phyloP scores from a whole-genome alignment of 768 basidiomycete genomes.

The Amylocystis lapponica region DNA sequence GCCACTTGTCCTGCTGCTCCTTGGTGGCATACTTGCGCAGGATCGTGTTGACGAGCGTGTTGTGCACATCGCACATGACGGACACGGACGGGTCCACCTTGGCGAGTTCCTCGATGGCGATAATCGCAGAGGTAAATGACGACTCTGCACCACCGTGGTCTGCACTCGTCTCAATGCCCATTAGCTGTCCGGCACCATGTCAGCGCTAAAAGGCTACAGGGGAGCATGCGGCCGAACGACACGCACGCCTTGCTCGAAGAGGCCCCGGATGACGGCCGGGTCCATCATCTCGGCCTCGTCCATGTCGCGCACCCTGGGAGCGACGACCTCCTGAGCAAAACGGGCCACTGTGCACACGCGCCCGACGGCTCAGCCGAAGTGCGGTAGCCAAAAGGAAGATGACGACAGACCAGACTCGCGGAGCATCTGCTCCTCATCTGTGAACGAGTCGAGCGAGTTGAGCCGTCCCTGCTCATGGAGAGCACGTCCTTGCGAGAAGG shows the following conservation, averaged over 20 bases:
- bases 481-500: slow-evolving; percentile 1
- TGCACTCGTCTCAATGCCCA: slow-evolving; percentile 92
- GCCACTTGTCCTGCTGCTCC: slow-evolving; percentile 82
- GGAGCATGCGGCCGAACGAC: neutral
- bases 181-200: slow-evolving; percentile 25
- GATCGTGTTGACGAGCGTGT: slow-evolving; percentile 96
- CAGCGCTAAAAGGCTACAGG: neutral
- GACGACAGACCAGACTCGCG: slow-evolving; percentile 72
- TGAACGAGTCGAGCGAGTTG: slow-evolving; percentile 75
- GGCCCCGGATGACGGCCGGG: slow-evolving; percentile 71
- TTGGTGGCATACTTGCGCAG: slow-evolving; percentile 80
- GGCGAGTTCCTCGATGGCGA: slow-evolving; percentile 95
- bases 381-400: neutral
- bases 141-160: slow-evolving; percentile 84
- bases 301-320: slow-evolving; percentile 92
- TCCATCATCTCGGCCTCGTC: slow-evolving; percentile 98
- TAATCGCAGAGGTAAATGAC: slow-evolving; percentile 92
- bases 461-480: slow-evolving; percentile 3
- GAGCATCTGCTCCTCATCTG: slow-evolving; percentile 93
- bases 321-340: slow-evolving; percentile 86
- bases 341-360: slow-evolving; percentile 55
- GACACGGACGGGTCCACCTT: slow-evolving; percentile 95
- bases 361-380: too few relatives aligned
- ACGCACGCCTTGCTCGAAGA: slow-evolving; percentile 92
- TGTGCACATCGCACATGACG: slow-evolving; percentile 96